These are phyloP conservation scores for Rubroboletus pulcherrimus DNA, from an alignment of 768 basidiomycete genomes.

Conservation along the genomic window DNA sequence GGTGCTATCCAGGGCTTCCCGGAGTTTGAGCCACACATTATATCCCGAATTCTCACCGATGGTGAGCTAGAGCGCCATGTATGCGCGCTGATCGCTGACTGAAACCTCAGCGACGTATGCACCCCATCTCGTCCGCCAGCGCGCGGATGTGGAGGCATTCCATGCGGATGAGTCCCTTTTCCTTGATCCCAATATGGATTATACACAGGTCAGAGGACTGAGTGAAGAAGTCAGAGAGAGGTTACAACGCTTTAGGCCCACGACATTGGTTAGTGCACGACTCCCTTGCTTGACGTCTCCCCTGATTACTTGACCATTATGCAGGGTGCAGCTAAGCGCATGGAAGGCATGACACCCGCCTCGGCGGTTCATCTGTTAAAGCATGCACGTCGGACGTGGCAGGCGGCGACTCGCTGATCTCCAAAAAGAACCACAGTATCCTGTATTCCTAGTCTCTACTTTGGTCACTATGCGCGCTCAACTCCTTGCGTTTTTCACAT, in stretches of 20 bases:
- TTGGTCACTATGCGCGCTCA: background rate
- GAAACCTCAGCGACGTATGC: slow-evolving; percentile 51
- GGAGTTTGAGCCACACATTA: slow-evolving; percentile 45
- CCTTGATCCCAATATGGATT: slow-evolving; percentile 71
- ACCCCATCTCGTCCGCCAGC: slow-evolving; percentile 65
- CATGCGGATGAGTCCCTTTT: slow-evolving; percentile 69
- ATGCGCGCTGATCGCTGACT: slow-evolving; percentile 1
- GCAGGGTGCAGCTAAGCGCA: slow-evolving; percentile 89
- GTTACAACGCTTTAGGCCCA: slow-evolving; percentile 56
- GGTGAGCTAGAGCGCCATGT: slow-evolving; percentile 38
- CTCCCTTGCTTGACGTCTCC: background rate
- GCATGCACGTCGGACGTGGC: slow-evolving; percentile 47
- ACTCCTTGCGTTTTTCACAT: background rate
- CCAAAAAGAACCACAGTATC: background rate
- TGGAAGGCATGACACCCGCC: slow-evolving; percentile 91
- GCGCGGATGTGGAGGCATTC: slow-evolving; percentile 71
- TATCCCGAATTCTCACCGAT: slow-evolving; percentile 66
- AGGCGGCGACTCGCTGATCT: background rate
- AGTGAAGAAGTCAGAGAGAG: slow-evolving; percentile 74
- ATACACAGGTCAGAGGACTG: slow-evolving; percentile 57
- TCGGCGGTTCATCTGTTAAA: slow-evolving; percentile 65
- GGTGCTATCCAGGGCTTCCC: slow-evolving; percentile 36
- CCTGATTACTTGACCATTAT: background rate
- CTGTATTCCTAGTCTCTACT: background rate
- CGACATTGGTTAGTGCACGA: slow-evolving; percentile 53